Evolutionary conservation across 768 basidiomycete species (phyloP), one percentile per base, ranked within the genome.

Genomic region (Paxillus rubicundulus): DNA sequence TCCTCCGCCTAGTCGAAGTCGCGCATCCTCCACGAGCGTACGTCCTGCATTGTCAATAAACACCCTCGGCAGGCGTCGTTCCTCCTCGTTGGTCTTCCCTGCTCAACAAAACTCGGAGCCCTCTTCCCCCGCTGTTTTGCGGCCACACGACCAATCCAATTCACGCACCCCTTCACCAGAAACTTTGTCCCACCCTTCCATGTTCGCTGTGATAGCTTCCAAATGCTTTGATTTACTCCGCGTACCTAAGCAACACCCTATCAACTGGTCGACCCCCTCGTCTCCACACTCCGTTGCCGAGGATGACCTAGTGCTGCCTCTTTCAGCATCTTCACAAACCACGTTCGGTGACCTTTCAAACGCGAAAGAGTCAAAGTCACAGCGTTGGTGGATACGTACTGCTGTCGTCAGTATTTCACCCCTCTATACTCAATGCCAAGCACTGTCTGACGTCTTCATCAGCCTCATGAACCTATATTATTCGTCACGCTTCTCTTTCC

Each of bases 401-500:
- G 70, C 70, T 52, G 61, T 72, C 48, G 75, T 77, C 56, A 54
- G 74, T 69, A n/a, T 42, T 43, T 37, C 18, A 32, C 49, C 41
- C 21, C 50, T 49, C 47, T 48, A 38, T 47, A 24, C 45, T 45
- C 40, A 27, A 13, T 53, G 39, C 43, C 39, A 45, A 54, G 48
- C 53, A 6, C 27, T 27, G 33, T 14, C 45, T 64, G 52, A 59
- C 40, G n/a, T 34, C 46, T 42, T 39, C 40, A 27, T 37, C 53
- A 79, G 77, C 65, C 83, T 4, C 77, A 84, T 51, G 74, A 83
- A 28, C 83, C 87, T 18, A 67, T 88, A 28, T 78, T 90, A n/a
- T 82, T 87, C 30, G 82, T 82, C 45, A 72, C 90, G 50, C 80
- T 86, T 34, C 67, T 86, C 39, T 81, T 87, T 61, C 83, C 79